Evolutionary conservation across 169 alveolate genomes (phyloP).

Genomic region (Prorocentrum cordatum): DNA sequence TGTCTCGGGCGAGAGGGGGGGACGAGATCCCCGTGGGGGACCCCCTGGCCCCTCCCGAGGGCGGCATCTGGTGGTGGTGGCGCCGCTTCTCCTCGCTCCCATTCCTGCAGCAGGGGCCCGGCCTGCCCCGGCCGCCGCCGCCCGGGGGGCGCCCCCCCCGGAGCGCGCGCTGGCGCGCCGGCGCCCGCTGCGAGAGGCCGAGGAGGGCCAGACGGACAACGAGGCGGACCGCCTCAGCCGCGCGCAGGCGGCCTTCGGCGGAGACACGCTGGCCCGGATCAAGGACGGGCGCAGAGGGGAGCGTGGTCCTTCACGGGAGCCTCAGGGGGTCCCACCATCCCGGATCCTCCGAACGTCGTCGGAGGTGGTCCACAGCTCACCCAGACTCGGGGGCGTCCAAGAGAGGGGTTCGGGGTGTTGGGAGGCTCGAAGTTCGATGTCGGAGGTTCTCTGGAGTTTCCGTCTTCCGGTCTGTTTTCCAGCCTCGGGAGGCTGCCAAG

Average conservation of each 20-base stretch:
- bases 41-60: no score
- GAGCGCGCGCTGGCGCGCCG: no score
- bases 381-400: not conserved
- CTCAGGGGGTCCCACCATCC: not conserved
- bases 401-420: not conserved
- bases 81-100: no score
- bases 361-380: not conserved
- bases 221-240: constrained; percentile 62
- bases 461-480: no score
- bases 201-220: constrained; percentile 9
- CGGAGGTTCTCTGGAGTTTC: not conserved
- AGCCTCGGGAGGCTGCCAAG: no score
- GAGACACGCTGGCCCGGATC: constrained; percentile 14
- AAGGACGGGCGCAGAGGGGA: not conserved
- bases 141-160: no score
- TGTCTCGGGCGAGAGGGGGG: no score
- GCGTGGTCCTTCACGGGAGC: not conserved
- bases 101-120: no score
- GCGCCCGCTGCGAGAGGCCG: not conserved
- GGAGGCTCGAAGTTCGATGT: not conserved
- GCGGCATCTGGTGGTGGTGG: no score
- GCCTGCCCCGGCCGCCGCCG: no score
- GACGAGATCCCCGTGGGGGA: no score
- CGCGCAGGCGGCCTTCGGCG: constrained; percentile 40
- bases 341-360: no score